These are phyloP conservation scores for Telfairia occidentalis DNA, from an alignment of 331 rosid species.

Conservation along the genomic window DNA sequence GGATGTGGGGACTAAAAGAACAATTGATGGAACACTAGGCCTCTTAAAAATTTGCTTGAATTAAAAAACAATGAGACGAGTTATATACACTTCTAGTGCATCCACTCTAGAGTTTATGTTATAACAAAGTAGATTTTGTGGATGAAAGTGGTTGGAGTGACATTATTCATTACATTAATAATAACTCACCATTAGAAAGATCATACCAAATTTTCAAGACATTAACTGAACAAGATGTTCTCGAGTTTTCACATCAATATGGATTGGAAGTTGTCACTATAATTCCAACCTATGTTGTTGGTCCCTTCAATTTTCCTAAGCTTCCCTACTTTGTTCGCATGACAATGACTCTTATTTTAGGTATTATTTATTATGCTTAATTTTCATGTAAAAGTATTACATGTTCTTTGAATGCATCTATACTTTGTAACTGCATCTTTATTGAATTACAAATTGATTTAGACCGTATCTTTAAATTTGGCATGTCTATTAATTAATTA, in stretches of 20 bases:
- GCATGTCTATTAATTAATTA: too few species aligned
- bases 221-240: conserved; percentile 34
- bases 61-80: conserved; percentile 41
- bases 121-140: not conserved
- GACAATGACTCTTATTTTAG: conserved; percentile 21
- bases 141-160: conserved; percentile 54
- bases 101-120: conserved; percentile 15
- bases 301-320: conserved; percentile 47
- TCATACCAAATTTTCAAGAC: conserved; percentile 34
- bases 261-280: conserved; percentile 52
- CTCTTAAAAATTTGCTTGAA: conserved; percentile 32
- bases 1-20: conserved; percentile 30
- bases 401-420: conserved; percentile 29
- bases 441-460: too few species aligned
- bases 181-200: not conserved
- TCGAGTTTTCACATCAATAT: conserved; percentile 33
- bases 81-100: conserved; percentile 46
- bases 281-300: conserved; percentile 34
- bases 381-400: too few species aligned
- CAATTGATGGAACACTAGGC: conserved; percentile 37
- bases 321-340: conserved; percentile 26
- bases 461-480: too few species aligned
- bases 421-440: too few species aligned
- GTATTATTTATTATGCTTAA: conserved; percentile 13
- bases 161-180: conserved; percentile 16